phyloP scores from a whole-genome alignment of 2,329 filamentous ascomycete genomes.

The Trichoderma koningii region DNA sequence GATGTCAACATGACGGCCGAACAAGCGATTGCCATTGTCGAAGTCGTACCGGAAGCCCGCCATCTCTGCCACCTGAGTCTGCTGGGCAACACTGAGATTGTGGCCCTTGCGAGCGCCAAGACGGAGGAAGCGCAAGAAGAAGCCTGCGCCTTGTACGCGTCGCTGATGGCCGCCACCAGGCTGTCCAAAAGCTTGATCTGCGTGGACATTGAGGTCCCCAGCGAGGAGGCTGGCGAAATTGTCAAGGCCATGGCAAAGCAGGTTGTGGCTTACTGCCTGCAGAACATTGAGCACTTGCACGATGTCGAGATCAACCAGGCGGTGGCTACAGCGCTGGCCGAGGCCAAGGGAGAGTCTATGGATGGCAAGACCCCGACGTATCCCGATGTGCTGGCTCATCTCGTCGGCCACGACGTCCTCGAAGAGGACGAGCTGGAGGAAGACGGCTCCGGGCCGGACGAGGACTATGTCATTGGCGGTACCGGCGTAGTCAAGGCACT shows the following conservation, averaged over 20 bases:
- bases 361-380: slow-evolving; percentile 47
- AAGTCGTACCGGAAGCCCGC: slow-evolving; percentile 82
- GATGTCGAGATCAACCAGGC: slow-evolving; percentile 61
- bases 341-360: slow-evolving; percentile 38
- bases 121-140: slow-evolving; percentile 85
- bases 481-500: slow-evolving; percentile 94
- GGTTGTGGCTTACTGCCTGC: slow-evolving; percentile 89
- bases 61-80: slow-evolving; percentile 84
- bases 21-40: slow-evolving; percentile 86
- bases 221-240: slow-evolving; percentile 78
- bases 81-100: slow-evolving; percentile 75
- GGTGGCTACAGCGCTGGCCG: slow-evolving; percentile 48
- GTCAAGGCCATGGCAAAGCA: slow-evolving; percentile 91
- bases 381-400: slow-evolving; percentile 81
- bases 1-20: slow-evolving; percentile 83
- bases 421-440: slow-evolving; percentile 56
- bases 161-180: slow-evolving; percentile 82
- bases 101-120: slow-evolving; percentile 70
- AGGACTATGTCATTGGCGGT: slow-evolving; percentile 94
- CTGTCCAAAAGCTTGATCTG: slow-evolving; percentile 83
- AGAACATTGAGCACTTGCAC: slow-evolving; percentile 82
- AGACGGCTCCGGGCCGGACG: slow-evolving; percentile 74
- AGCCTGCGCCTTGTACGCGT: slow-evolving; percentile 90
- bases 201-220: slow-evolving; percentile 88
- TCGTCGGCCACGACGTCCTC: slow-evolving; percentile 70